Base-by-base conservation (phyloP, 495 filamentous ascomycete species). In the Clavariopsis aquatica region DNA sequence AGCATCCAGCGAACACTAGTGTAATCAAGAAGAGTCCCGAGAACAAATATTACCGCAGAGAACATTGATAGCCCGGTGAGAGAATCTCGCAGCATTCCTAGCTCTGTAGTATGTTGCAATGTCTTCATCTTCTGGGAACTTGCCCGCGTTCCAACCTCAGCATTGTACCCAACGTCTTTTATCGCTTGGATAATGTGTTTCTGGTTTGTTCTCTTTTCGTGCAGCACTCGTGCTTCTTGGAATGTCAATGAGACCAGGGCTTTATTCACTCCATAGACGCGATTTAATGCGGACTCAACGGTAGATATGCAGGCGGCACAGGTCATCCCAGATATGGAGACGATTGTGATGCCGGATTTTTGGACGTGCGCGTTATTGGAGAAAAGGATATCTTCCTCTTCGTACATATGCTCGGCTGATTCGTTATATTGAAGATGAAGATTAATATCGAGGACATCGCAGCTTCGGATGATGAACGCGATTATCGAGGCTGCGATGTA, bases 401-500 rank as follows among this genome's bases (percentile, higher is more conserved):
- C 52, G 52, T 54, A 54, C 26, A 13, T 34, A 20, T 54, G 52
- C n/a, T 54, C 52, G 52, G 34, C 26, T 6, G 52, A 31, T n/a
- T 54, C 52, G 28, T 54, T 54, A 27, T 54, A 54, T 36, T 54
- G 52, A 4, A 54, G 8, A n/a, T 54, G 52, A 1, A 54, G 52
- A 31, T 54, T 54, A 6, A 54, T 54, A 20, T 54, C 52, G 6
- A 54, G 28, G 9, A 27, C 52, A 31, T 54, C 52, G 22, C 52
- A 54, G 26, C 52, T 20, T 4, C 52, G 52, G 29, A 54, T 54
- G 52, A 54, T 54, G 52, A 54, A 54, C 17, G 24, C 52, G 29
- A 54, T 54, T n/a, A 54, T 54, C 24, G 52, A 54, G 17, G 52
- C 52, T 10, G 52, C 52, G 28, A 54, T 54, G 52, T 54, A 54